Conservation (phyloP, 2,329 filamentous ascomycete genomes). For the Colletotrichum agaves region DNA sequence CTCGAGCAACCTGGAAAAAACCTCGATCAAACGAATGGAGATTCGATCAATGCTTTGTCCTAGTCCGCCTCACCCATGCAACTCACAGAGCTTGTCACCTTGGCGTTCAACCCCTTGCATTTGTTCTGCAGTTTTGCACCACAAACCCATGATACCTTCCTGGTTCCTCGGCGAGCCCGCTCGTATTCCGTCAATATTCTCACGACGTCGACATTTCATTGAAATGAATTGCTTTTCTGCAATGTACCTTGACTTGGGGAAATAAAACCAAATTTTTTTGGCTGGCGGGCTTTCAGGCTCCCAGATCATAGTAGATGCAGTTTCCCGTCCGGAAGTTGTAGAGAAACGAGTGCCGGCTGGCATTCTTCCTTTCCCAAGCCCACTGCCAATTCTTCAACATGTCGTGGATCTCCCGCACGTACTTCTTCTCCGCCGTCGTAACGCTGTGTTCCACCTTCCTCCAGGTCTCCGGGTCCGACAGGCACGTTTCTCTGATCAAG, state of each 20-base stretch:
- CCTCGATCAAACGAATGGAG: slow-evolving; percentile 3
- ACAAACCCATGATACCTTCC: not conserved
- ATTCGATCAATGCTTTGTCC: slow-evolving; percentile 29
- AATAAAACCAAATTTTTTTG: too few species aligned
- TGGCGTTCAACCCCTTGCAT: slow-evolving; percentile 16
- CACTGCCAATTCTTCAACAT: slow-evolving; percentile 73
- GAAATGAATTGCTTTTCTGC: not conserved
- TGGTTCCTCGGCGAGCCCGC: not conserved
- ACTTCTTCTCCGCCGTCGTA: slow-evolving; percentile 81
- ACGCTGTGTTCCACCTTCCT: slow-evolving; percentile 81
- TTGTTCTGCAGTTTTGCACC: not conserved
- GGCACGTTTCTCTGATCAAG: slow-evolving; percentile 75
- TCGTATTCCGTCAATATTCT: not conserved
- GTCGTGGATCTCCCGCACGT: slow-evolving; percentile 84
- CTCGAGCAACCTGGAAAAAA: slow-evolving; percentile 3
- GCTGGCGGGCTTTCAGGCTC: slow-evolving; percentile 45
- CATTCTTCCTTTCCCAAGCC: slow-evolving; percentile 64
- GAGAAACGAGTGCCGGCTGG: slow-evolving; percentile 80
- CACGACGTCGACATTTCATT: not conserved
- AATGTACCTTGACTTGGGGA: too few species aligned
- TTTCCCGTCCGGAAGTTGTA: slow-evolving; percentile 91
- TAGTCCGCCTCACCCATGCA: slow-evolving; percentile 13
- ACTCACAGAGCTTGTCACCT: slow-evolving; percentile 6
- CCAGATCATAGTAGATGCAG: slow-evolving; percentile 87
- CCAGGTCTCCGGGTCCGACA: slow-evolving; percentile 88